phyloP scores from a whole-genome alignment of 441 rosid species.

The Breynia disticha region DNA sequence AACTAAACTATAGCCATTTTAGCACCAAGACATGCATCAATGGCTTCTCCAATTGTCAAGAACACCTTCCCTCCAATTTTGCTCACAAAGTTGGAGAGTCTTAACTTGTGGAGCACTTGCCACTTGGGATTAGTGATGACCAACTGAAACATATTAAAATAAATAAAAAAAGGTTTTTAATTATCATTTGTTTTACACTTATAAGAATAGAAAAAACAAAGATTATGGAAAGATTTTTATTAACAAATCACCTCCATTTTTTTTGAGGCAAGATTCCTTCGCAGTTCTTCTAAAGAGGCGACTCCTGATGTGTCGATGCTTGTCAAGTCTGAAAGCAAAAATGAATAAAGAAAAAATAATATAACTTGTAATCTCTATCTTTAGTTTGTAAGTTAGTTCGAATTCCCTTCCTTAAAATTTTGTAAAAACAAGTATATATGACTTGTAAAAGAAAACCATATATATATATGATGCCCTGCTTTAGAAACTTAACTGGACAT shows the following conservation, averaged over 20 bases:
- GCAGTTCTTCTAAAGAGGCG: conserved; percentile 61
- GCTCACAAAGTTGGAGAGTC: conserved; percentile 37
- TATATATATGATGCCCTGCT: no score
- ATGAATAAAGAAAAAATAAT: neutral
- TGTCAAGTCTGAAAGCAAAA: conserved; percentile 35
- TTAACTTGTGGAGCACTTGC: conserved; percentile 80
- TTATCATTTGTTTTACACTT: no score
- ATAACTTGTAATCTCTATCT: no score
- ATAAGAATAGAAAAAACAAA: no score
- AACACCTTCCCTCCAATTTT: conserved; percentile 57
- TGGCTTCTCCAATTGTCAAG: conserved; percentile 63
- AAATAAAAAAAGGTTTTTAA: neutral
- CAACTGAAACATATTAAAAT: conserved; percentile 25
- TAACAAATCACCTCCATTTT: conserved; percentile 55
- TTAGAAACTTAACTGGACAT: conserved; percentile 56
- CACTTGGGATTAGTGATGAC: conserved; percentile 71
- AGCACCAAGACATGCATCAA: conserved; percentile 24
- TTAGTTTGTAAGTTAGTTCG: no score
- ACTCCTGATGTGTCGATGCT: conserved; percentile 80
- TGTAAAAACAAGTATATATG: no score
- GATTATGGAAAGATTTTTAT: no score
- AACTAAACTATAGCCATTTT: conserved; percentile 4
- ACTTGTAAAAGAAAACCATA: no score
- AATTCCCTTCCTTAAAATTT: no score
- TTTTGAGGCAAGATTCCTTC: conserved; percentile 32